Base-by-base conservation (phyloP, 2,329 filamentous ascomycete genomes). In the Elsinoe ampelina region DNA sequence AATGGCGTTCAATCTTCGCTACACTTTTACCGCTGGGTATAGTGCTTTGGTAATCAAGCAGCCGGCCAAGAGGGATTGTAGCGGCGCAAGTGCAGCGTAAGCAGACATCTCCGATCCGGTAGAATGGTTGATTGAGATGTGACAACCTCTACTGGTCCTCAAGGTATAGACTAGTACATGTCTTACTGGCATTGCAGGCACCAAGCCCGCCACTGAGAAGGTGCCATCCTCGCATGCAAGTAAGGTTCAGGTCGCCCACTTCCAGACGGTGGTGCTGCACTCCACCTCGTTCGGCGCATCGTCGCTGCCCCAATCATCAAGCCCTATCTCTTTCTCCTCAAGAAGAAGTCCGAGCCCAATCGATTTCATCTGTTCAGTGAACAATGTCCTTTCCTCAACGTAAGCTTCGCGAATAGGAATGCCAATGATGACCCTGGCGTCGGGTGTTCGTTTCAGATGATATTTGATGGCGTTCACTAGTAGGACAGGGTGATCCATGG, bases 391-490 rank as follows among this genome's bases (percentile, higher is more conserved):
- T 59, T 95, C 82, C 38, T 78, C 72, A 1, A 82, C 82, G 60
- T 84, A 86, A 7, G 79, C 77, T 60, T 91, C 86, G 36, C 93
- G 79, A 55, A 89, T 75, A 0, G 92, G 92, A 42, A 95, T 82
- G 73, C 95, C 92, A 43, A 93, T 74, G 10, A 96, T 76, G 1
- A 86, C 85, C 35, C 86, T 79, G 1, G 88, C 81, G 26, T 79
- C 73, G 0, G 69, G 57, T 2, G 75, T 75, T 12, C 75, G 71
- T 7, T 77, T 78, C 10, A 96, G 75, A 71, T 90, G 89, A 38
- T 78, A 72, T 8, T 77, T 71, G 43, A 97, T 83, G 12, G 87
- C 84, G 12, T 82, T 76, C 0, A 84, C 83, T 19, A 97, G 78
- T 65, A 93, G 80, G 2, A 70, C 72, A 0, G 92, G 89, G 66